phyloP scores from a whole-genome alignment of 1,284 basidiomycete species.

The Vanrija pseudolonga region DNA sequence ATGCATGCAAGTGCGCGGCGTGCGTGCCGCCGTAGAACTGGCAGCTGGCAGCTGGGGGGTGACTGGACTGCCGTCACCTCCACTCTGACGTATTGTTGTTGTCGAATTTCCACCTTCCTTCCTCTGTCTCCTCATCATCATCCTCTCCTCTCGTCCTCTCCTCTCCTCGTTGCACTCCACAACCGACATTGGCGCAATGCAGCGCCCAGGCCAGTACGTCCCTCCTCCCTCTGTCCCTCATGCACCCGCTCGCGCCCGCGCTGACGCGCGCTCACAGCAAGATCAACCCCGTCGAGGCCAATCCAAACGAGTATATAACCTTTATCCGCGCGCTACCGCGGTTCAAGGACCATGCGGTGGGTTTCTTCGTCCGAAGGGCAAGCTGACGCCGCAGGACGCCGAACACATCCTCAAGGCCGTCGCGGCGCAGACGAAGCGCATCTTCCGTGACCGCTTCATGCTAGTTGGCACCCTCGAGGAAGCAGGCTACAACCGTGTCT shows the following conservation, averaged over 20 bases:
- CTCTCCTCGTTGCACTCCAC: no score
- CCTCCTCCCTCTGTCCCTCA: no score
- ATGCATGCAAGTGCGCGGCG: no score
- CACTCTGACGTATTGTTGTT: no score
- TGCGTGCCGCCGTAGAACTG: no score
- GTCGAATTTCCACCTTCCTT: no score
- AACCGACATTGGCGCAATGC: constrained; percentile 5
- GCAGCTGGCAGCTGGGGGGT: no score
- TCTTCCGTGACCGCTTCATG: constrained; percentile 46
- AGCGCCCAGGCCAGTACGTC: constrained; percentile 17
- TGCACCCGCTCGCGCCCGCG: no score
- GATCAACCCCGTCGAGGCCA: constrained; percentile 40
- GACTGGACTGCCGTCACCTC: no score
- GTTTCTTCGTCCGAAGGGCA: neutral
- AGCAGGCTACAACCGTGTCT: constrained; percentile 44
- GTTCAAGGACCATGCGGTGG: constrained; percentile 32
- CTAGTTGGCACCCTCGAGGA: constrained; percentile 46
- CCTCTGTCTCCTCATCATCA: no score
- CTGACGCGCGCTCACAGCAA: constrained; percentile 14
- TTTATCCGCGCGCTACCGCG: constrained; percentile 39
- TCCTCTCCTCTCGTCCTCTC: no score
- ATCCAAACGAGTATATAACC: constrained; percentile 46
- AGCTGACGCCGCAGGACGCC: constrained; percentile 20
- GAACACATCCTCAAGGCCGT: constrained; percentile 46
- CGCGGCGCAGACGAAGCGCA: constrained; percentile 41